Evolutionary conservation across 345 rosid species (phyloP).

Genomic region (Pugionium cornutum): DNA sequence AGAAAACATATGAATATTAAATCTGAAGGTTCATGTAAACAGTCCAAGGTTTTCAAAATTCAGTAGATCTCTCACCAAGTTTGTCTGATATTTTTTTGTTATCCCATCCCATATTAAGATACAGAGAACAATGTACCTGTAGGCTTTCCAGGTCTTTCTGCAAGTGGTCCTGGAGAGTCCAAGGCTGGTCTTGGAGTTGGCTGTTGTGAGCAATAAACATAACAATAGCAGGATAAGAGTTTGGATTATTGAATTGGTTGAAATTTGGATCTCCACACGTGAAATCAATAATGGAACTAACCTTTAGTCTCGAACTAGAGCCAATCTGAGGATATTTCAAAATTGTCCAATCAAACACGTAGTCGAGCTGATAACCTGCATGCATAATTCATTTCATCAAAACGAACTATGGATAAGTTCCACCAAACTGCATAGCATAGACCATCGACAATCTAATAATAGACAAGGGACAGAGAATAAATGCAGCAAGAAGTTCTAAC

Average conservation of each 20-base stretch:
- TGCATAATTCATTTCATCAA: slow-evolving; percentile 34
- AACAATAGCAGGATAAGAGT: slow-evolving; percentile 6
- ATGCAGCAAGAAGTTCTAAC: slow-evolving; percentile 42
- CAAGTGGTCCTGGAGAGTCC: slow-evolving; percentile 64
- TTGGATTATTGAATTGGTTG: slow-evolving; percentile 1
- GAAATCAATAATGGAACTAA: slow-evolving; percentile 40
- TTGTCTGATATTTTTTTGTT: not conserved
- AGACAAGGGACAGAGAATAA: not conserved
- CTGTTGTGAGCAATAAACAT: slow-evolving; percentile 41
- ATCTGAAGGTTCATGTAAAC: not conserved
- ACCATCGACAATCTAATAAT: not conserved
- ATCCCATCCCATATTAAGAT: not conserved
- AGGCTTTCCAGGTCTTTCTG: slow-evolving; percentile 74
- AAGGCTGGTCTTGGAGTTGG: slow-evolving; percentile 57
- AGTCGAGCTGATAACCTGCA: slow-evolving; percentile 85
- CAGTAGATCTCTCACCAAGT: too few species aligned
- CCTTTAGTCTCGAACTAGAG: slow-evolving; percentile 77
- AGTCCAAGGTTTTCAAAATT: not conserved
- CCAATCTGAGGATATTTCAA: slow-evolving; percentile 82
- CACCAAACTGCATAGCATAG: slow-evolving; percentile 3
- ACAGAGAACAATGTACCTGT: slow-evolving; percentile 50
- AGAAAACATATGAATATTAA: slow-evolving; percentile 13
- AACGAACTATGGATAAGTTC: slow-evolving; percentile 6
- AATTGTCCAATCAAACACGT: slow-evolving; percentile 93
- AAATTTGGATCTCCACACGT: slow-evolving; percentile 9